Evolutionary conservation across 2,329 filamentous ascomycete species (phyloP), one percentile per base, ranked within the genome.

Genomic region (Xylariales sp.): DNA sequence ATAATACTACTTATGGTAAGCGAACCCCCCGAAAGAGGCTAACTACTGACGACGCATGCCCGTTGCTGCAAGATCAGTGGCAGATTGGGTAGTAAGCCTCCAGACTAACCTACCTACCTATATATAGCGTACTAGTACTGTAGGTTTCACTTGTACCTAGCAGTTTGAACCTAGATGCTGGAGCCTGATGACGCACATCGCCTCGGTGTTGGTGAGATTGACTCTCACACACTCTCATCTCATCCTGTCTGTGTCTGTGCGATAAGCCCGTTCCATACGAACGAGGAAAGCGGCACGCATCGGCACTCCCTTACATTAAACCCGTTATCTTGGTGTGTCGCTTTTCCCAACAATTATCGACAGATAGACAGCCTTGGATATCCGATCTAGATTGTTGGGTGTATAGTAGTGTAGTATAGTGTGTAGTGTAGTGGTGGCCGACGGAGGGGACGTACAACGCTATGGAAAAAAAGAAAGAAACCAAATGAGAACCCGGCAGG

Each of bases 61-160:
- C 43, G n/a, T 52, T 39, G 10, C 52, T 45, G 54, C 54, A 56
- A 56, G 54, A 56, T 56, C 39, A 56, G 39, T 56, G 23, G 54
- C 39, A 56, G 54, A 45, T 56, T 32, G 45, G 23, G 54, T 56
- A 43, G 23, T 18, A 41, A 56, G 54, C 52, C 18, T 55, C 28
- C 34, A 55, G 34, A 12, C 9, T 55, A 56, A 56, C 54, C 54
- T 56, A 56, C 53, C 23, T 23, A 23, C 23, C 23, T 56, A 56
- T 45, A 45, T 56, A 56, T 56, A 56, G 54, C 54, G 54, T 34
- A 9, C 7, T 12, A 12, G 10, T 28, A 53, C 54, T 16, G 39
- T 46, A 56, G 54, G 54, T 43, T 45, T 56, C 39, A 55, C 53
- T 41, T 30, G 53, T 55, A 23, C 23, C 23, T 23, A 56, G 54